Conservation (phyloP, 257 asterid genomes). For the Euphrasia confusa region DNA sequence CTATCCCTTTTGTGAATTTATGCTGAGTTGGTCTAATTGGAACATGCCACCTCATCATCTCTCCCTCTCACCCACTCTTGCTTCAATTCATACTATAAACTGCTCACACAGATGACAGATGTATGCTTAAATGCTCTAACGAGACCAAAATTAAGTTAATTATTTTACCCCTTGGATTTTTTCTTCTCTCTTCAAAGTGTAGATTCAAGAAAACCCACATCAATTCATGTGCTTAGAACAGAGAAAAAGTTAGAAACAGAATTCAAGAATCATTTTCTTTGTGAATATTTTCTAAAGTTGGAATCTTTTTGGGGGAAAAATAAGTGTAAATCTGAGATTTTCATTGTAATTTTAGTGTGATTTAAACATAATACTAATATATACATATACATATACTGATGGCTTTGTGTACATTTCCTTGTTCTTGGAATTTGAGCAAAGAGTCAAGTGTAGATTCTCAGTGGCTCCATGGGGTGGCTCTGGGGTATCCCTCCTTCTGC, state of each 20-base stretch:
- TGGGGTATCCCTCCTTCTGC: slow-evolving; percentile 33
- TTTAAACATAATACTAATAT: neutral
- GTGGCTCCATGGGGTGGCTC: slow-evolving; percentile 53
- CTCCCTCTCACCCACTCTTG: slow-evolving; percentile 4
- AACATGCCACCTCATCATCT: slow-evolving; percentile 18
- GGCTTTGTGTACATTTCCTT: slow-evolving; percentile 62
- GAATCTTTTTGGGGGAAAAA: slow-evolving; percentile 6
- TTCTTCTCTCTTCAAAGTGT: slow-evolving; percentile 1
- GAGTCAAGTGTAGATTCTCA: slow-evolving; percentile 37
- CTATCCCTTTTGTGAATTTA: slow-evolving; percentile 53
- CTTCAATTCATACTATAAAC: neutral
- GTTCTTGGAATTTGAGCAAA: slow-evolving; percentile 51
- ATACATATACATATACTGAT: slow-evolving; percentile 21
- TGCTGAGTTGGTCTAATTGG: slow-evolving; percentile 53
- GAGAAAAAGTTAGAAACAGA: neutral
- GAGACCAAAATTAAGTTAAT: neutral
- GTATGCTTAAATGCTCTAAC: slow-evolving; percentile 6
- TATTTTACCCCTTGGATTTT: too few relatives aligned
- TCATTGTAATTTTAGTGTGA: neutral
- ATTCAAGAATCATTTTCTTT: slow-evolving; percentile 4
- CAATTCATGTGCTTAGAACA: neutral
- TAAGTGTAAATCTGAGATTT: neutral
- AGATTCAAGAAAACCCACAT: neutral
- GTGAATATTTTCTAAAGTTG: slow-evolving; percentile 13
- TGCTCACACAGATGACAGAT: neutral